phyloP scores from a whole-genome alignment of 2,329 filamentous ascomycete genomes.

The Xylaria sp. region DNA sequence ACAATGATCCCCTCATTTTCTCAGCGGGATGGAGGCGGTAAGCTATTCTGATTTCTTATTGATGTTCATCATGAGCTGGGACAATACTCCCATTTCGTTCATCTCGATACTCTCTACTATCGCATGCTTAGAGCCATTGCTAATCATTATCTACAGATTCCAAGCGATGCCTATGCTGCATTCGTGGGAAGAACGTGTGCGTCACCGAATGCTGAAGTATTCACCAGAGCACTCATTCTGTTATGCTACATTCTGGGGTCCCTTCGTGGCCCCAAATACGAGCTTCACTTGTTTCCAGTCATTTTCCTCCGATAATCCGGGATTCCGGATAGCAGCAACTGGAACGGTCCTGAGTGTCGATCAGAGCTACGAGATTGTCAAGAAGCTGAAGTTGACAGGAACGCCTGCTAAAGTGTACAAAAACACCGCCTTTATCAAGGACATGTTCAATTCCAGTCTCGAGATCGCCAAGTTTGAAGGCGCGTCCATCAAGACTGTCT shows the following conservation, averaged over 20 bases:
- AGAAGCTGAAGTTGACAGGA: constrained; percentile 97
- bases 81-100: background rate
- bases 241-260: constrained; percentile 94
- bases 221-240: constrained; percentile 99
- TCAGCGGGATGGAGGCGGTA: constrained; percentile 96
- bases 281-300: constrained; percentile 95
- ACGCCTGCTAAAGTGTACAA: constrained; percentile 76
- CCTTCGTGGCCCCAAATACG: constrained; percentile 93
- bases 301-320: constrained; percentile 83
- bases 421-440: constrained; percentile 98
- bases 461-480: constrained; percentile 99
- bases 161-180: constrained; percentile 39
- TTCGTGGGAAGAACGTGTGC: constrained; percentile 65
- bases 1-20: constrained; percentile 96
- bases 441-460: constrained; percentile 91
- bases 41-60: constrained; percentile 36
- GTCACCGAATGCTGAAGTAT: constrained; percentile 98
- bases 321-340: constrained; percentile 93
- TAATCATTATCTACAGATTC: constrained; percentile 30
- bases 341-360: constrained; percentile 95
- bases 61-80: background rate
- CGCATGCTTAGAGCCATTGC: background rate
- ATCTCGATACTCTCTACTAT: constrained; percentile 64
- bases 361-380: constrained; percentile 96
- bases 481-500: constrained; percentile 94